Evolutionary conservation across 2,329 filamentous ascomycete species (phyloP).

Genomic region (Tolypocladium album): DNA sequence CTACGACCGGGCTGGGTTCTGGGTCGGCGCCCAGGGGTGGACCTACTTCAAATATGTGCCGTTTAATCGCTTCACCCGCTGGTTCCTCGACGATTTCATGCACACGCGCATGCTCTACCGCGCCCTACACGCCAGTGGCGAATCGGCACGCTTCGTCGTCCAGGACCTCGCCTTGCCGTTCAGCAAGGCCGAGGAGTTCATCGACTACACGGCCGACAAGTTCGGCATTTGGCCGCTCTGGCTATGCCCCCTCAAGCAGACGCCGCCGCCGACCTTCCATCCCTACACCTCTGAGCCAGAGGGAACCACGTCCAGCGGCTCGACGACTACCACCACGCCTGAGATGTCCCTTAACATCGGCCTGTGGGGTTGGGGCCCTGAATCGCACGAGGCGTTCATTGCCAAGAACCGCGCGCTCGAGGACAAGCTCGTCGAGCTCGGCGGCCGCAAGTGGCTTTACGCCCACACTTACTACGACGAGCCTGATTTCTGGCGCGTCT

Average conservation of each 20-base stretch:
- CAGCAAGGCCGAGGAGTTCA: slow-evolving; percentile 36
- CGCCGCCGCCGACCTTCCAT: slow-evolving; percentile 42
- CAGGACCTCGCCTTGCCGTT: slow-evolving; percentile 56
- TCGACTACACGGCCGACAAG: slow-evolving; percentile 40
- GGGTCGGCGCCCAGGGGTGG: slow-evolving; percentile 58
- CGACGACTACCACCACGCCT: slow-evolving; percentile 6
- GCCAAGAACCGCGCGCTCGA: slow-evolving; percentile 62
- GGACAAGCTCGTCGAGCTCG: slow-evolving; percentile 53
- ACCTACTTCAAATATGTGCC: slow-evolving; percentile 55
- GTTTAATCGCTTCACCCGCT: slow-evolving; percentile 54
- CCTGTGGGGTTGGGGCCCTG: slow-evolving; percentile 72
- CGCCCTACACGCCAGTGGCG: slow-evolving; percentile 56
- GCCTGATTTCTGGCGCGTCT: slow-evolving; percentile 57
- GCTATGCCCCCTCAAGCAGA: slow-evolving; percentile 44
- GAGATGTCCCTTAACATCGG: slow-evolving; percentile 48
- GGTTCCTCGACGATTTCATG: slow-evolving; percentile 61
- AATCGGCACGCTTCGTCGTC: slow-evolving; percentile 54
- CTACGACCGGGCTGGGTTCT: slow-evolving; percentile 67
- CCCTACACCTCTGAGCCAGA: slow-evolving; percentile 33
- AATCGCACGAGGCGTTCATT: slow-evolving; percentile 48
- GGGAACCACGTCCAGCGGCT: slow-evolving; percentile 2
- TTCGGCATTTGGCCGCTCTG: slow-evolving; percentile 50
- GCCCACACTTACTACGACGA: slow-evolving; percentile 77
- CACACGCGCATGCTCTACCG: slow-evolving; percentile 68
- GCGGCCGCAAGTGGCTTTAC: slow-evolving; percentile 80